Conservation (phyloP, 257 asterid species). For the Solanum sejunctum region DNA sequence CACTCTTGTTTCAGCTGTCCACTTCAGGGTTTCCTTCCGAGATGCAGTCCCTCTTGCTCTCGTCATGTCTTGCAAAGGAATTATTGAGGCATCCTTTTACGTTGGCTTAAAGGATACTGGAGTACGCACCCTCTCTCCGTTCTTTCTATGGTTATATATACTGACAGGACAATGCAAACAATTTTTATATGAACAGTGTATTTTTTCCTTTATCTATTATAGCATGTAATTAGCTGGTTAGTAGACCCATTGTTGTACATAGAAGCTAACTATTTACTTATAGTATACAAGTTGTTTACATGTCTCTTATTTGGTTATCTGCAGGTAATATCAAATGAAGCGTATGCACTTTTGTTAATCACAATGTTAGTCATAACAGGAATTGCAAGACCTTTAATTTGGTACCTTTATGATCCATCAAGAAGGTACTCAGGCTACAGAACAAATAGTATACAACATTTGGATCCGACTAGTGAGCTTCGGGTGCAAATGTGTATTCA, state of each 20-base stretch:
- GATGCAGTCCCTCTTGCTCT: conserved; percentile 46
- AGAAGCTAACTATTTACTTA: not conserved
- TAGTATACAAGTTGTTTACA: not conserved
- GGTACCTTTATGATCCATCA: conserved; percentile 45
- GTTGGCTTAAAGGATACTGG: conserved; percentile 28
- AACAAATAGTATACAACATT: conserved; percentile 22
- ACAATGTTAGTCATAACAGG: conserved; percentile 45
- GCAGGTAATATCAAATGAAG: conserved; percentile 34
- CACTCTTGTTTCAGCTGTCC: conserved; percentile 25
- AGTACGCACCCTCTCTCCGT: conserved; percentile 10
- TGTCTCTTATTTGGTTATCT: not conserved
- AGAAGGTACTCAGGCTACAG: conserved; percentile 19
- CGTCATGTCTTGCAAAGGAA: conserved; percentile 52
- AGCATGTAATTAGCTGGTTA: not conserved
- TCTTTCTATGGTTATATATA: not conserved
- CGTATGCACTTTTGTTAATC: conserved; percentile 30
- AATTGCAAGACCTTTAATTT: conserved; percentile 30
- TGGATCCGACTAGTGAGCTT: conserved; percentile 27
- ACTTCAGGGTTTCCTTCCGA: conserved; percentile 11
- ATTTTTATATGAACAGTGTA: not conserved
- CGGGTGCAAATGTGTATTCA: conserved; percentile 39
- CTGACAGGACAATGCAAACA: not conserved
- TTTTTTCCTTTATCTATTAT: not conserved
- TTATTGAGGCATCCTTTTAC: conserved; percentile 32
- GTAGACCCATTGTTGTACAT: not conserved